Evolutionary conservation across 306 rosid genomes (phyloP).

Genomic region (Prunus persica): DNA sequence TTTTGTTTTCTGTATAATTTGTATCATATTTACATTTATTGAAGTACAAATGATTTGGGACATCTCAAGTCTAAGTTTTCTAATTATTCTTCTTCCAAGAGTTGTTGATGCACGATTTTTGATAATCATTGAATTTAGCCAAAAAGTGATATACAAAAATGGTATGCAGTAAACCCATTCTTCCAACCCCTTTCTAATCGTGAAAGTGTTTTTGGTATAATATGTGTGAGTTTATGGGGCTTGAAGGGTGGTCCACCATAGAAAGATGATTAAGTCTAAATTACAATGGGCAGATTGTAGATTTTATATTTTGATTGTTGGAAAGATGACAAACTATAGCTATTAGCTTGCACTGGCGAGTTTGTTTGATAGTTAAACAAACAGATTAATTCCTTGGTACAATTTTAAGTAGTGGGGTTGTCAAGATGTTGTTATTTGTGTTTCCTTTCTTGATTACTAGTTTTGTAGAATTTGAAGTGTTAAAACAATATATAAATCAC

Average conservation of each 20-base stretch:
- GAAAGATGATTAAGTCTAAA: neutral
- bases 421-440: neutral
- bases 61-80: slow-evolving; percentile 1
- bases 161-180: no score
- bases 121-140: neutral
- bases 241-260: neutral
- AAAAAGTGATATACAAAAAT: neutral
- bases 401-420: neutral
- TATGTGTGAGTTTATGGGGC: neutral
- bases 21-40: neutral
- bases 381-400: neutral
- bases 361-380: neutral
- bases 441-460: neutral
- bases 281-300: neutral
- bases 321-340: neutral
- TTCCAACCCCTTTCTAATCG: neutral
- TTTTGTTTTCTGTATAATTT: neutral
- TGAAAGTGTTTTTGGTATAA: neutral
- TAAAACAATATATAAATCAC: neutral
- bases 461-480: neutral
- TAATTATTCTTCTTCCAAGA: neutral
- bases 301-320: neutral
- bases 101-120: neutral
- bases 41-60: neutral
- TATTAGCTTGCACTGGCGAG: neutral